These are phyloP conservation scores for Myochromella boudieri DNA, from an alignment of 768 basidiomycete genomes.

Conservation along the genomic window DNA sequence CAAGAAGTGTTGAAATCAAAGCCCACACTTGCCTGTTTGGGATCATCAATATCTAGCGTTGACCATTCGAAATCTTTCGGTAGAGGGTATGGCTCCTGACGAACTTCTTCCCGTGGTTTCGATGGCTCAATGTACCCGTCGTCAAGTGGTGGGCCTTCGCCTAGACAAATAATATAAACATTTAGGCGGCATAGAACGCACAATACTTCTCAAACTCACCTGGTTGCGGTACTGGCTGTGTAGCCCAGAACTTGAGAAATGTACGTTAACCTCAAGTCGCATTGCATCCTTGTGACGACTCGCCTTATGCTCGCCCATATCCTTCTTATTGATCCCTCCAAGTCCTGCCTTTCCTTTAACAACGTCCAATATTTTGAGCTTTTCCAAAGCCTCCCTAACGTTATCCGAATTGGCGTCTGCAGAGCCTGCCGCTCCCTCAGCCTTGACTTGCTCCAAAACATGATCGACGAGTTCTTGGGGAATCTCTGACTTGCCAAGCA, in stretches of 20 bases:
- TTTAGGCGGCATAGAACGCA: neutral
- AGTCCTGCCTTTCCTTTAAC: conserved; percentile 78
- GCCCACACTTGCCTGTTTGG: conserved; percentile 57
- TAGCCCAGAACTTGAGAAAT: conserved; percentile 83
- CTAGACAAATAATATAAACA: conserved; percentile 30
- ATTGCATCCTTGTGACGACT: conserved; percentile 15
- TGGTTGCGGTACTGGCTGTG: conserved; percentile 93
- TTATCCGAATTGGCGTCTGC: conserved; percentile 60
- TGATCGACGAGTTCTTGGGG: conserved; percentile 64
- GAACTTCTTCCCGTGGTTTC: conserved; percentile 72
- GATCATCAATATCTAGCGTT: conserved; percentile 73
- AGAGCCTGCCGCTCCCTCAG: conserved; percentile 46
- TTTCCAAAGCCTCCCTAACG: conserved; percentile 67
- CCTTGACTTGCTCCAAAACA: conserved; percentile 65
- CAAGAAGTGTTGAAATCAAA: neutral
- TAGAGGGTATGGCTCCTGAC: conserved; percentile 84
- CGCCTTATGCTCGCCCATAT: conserved; percentile 89
- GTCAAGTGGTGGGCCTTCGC: conserved; percentile 59
- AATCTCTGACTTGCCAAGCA: conserved; percentile 51
- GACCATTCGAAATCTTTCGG: conserved; percentile 95
- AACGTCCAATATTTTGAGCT: conserved; percentile 83
- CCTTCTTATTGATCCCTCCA: conserved; percentile 75
- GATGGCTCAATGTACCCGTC: conserved; percentile 92
- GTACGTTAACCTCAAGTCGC: conserved; percentile 5
- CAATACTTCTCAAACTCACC: conserved; percentile 37